Evolutionary conservation across 2,329 filamentous ascomycete species (phyloP).

Genomic region (Coniella lustricola): DNA sequence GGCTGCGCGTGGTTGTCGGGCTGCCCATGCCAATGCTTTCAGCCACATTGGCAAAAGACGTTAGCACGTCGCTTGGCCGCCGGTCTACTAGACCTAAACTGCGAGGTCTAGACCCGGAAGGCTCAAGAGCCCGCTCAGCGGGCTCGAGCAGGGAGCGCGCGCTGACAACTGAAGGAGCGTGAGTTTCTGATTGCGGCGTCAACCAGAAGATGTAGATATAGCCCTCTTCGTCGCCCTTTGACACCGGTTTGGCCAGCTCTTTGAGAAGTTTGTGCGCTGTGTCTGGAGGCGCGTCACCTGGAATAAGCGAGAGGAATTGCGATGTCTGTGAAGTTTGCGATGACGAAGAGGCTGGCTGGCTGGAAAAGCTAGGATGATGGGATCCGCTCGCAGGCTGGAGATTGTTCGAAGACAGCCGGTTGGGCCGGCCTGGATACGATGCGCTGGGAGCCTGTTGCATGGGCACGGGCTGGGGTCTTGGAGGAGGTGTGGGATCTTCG

Average conservation of each 20-base stretch:
- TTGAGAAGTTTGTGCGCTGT: conserved; percentile 64
- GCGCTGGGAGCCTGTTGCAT: conserved; percentile 28
- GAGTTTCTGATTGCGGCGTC: conserved; percentile 56
- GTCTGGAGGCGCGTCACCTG: conserved; percentile 56
- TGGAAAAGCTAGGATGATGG: conserved; percentile 19
- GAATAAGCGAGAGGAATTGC: conserved; percentile 61
- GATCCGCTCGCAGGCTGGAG: conserved; percentile 23
- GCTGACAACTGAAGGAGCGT: conserved; percentile 50
- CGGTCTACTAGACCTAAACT: conserved; percentile 31
- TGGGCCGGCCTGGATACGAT: conserved; percentile 9
- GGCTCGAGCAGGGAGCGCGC: conserved; percentile 53
- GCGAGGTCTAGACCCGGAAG: conserved; percentile 30
- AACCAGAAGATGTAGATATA: conserved; percentile 99
- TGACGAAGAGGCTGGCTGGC: conserved; percentile 19
- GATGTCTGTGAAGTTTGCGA: conserved; percentile 29
- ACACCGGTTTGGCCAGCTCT: conserved; percentile 71
- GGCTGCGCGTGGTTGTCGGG: conserved; percentile 13
- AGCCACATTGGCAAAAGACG: conserved; percentile 36
- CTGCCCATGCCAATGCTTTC: conserved; percentile 19
- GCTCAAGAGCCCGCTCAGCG: conserved; percentile 30
- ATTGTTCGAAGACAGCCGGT: conserved; percentile 24
- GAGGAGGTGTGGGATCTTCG: conserved; percentile 33
- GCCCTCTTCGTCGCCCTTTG: conserved; percentile 68
- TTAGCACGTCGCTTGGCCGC: conserved; percentile 48
- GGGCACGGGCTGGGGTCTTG: conserved; percentile 40